A percentile compares a stretch with the other conserved stretches of the same genome.
Conservation (phyloP, 768 basidiomycete genomes). For the Dacryopinax spathularia region DNA sequence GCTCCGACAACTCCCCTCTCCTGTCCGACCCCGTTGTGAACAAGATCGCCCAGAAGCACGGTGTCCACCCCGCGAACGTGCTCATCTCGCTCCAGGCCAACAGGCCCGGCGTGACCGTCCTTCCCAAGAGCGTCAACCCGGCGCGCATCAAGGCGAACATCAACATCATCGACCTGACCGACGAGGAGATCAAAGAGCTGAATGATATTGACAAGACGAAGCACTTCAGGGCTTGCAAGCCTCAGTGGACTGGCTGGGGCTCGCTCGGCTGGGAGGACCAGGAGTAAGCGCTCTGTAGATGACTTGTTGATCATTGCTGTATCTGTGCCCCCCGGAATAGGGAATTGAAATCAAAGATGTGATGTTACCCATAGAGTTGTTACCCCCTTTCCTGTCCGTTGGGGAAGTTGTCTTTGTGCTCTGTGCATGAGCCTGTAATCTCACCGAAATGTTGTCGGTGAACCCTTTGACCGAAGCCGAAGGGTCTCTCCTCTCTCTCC, state of each 20-base stretch:
- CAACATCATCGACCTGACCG: constrained; percentile 44
- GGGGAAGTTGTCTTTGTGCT: neutral
- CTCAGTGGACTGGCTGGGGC: constrained; percentile 51
- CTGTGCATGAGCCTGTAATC: neutral
- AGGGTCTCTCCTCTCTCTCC: neutral
- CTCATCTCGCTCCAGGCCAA: constrained; percentile 64
- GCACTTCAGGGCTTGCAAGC: constrained; percentile 53
- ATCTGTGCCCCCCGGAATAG: neutral
- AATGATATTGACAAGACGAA: constrained; percentile 43
- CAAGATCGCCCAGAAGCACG: constrained; percentile 48
- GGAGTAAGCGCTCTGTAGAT: neutral
- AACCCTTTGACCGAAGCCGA: neutral
- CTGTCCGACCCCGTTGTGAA: constrained; percentile 44
- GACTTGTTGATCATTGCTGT: neutral
- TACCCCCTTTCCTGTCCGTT: too few relatives aligned
- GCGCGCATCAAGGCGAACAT: constrained; percentile 50
- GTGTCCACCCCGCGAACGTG: constrained; percentile 25
- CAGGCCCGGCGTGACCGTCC: constrained; percentile 43
- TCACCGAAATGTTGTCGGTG: neutral
- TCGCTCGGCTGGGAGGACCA: constrained; percentile 31
- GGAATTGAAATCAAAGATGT: neutral
- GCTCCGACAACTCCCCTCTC: constrained; percentile 52
- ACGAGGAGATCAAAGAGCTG: constrained; percentile 46
- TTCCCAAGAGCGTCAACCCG: constrained; percentile 65
- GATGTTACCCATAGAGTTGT: neutral